Evolutionary conservation across 202 grass and related monocot species (phyloP), one percentile per base, ranked within the genome.

Genomic region (Saccharum hybrid): DNA sequence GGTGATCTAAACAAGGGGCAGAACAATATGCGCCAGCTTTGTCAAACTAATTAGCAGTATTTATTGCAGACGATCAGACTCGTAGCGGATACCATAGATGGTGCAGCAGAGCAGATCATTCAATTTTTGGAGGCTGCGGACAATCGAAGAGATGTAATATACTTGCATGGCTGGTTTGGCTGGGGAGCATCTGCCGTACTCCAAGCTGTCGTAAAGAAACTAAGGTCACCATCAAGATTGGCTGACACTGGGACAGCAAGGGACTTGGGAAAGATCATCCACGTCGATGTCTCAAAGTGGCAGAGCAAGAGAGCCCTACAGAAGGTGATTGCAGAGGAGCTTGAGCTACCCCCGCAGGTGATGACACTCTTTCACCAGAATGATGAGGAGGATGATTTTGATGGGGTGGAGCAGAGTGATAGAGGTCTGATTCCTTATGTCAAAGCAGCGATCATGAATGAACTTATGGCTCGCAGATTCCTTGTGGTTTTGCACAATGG

Each of bases 381-480:
- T 1, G 70, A 81, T 0, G 8, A 86, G 6, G 77, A 86, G 6
- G 84, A 81, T 14, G 84, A 86, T 68, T 38, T 46, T 0, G 10
- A 45, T 0, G 77, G 46, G 2, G 7, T 75, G 1, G 33, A 68
- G 0, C 10, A 37, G 0, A 22, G 2, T 0, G 9, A 36, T 19
- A 42, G 77, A 37, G 69, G 0, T 0, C 5, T 23, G 1, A 66
- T 83, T 37, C 15, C 1, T 14, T 1, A 37, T 2, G 37, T 72
- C 23, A n/a, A 0, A 2, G 0, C 0, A 6, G 6, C 0, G 0
- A 83, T 88, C 10, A 15, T 5, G 0, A 3, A 8, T 0, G 15
- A 6, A 0, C 43, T 43, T 6, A 0, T 0, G 0, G 52, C 0
- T 3, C 0, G 2, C 0, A 59, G 0, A 38, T 45, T 81, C 6